phyloP scores from a whole-genome alignment of 2,329 filamentous ascomycete species.

The Stenocarpella maydis region DNA sequence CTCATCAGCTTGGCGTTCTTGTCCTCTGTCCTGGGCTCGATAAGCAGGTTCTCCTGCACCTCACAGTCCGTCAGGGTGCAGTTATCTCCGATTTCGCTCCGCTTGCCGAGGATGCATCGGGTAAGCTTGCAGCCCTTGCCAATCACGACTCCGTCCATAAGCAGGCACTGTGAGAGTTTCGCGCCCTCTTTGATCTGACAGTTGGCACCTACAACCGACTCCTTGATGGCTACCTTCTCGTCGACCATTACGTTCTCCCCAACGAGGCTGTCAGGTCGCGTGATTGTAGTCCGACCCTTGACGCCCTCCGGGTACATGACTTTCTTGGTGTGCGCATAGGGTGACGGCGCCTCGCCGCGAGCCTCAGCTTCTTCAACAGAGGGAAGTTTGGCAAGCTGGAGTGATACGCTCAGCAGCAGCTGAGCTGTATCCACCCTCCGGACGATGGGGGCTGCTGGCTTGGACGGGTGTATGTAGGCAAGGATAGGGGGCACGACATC shows the following conservation, averaged over 20 bases:
- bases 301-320: conserved; percentile 85
- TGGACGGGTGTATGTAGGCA: conserved; percentile 79
- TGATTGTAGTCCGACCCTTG: conserved; percentile 82
- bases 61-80: conserved; percentile 87
- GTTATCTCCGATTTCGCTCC: conserved; percentile 84
- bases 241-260: conserved; percentile 90
- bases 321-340: conserved; percentile 81
- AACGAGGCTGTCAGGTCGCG: conserved; percentile 81
- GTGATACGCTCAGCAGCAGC: conserved; percentile 80
- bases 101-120: conserved; percentile 84
- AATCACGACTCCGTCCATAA: conserved; percentile 92
- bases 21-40: conserved; percentile 78
- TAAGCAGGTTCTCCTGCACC: conserved; percentile 87
- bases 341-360: conserved; percentile 61
- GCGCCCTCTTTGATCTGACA: conserved; percentile 89
- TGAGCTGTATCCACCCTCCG: conserved; percentile 89
- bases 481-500: conserved; percentile 73
- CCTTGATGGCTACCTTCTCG: conserved; percentile 91
- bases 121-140: conserved; percentile 86
- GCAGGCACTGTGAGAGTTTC: conserved; percentile 82
- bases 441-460: conserved; percentile 69
- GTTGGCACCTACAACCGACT: conserved; percentile 85
- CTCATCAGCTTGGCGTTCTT: conserved; percentile 75
- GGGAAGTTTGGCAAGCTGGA: conserved; percentile 86
- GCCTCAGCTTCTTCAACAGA: conserved; percentile 70